Percentiles rank a stretch among this genome's conserved stretches.
These are phyloP conservation scores for Fusarium compactum DNA, from an alignment of 2,329 filamentous ascomycete species.

Conservation along the genomic window DNA sequence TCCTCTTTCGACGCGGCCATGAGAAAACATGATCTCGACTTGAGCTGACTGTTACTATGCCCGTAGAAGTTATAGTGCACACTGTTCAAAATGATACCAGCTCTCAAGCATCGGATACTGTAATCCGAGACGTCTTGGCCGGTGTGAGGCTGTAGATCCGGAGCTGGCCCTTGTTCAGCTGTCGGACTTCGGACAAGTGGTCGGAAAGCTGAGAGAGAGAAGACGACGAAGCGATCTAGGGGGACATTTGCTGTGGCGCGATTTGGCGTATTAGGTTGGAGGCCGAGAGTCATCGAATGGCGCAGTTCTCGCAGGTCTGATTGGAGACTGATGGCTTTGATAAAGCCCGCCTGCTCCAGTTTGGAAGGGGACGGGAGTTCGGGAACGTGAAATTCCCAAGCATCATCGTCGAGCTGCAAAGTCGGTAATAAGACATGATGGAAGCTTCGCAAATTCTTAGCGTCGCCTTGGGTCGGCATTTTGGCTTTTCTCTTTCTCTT, in stretches of 20 bases:
- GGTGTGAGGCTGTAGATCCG: background rate
- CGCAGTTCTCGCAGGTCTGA: conserved; percentile 2
- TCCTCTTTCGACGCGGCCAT: background rate
- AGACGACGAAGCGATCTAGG: background rate
- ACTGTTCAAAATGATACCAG: background rate
- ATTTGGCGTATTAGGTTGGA: background rate
- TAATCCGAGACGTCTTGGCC: conserved; percentile 2
- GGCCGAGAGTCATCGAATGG: background rate
- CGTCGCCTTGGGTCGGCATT: background rate
- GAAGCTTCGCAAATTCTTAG: background rate
- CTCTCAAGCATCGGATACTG: conserved; percentile 4
- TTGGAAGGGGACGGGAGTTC: background rate
- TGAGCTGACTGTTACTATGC: conserved; percentile 6
- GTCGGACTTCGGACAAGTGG: background rate
- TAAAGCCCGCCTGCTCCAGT: rapidly evolving
- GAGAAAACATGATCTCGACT: conserved; percentile 8
- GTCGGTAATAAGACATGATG: rapidly evolving
- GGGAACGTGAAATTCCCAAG: background rate
- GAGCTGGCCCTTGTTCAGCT: background rate
- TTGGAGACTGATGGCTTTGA: conserved; percentile 1
- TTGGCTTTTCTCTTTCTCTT: background rate
- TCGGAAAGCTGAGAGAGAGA: background rate
- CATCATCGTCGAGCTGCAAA: background rate
- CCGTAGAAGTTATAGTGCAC: conserved; percentile 13
- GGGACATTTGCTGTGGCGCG: background rate